Percentiles rank a stretch among this genome's conserved stretches.
These are phyloP conservation scores for Brettanomyces naardenensis DNA, from an alignment of 805 yeast genomes.

Conservation along the genomic window DNA sequence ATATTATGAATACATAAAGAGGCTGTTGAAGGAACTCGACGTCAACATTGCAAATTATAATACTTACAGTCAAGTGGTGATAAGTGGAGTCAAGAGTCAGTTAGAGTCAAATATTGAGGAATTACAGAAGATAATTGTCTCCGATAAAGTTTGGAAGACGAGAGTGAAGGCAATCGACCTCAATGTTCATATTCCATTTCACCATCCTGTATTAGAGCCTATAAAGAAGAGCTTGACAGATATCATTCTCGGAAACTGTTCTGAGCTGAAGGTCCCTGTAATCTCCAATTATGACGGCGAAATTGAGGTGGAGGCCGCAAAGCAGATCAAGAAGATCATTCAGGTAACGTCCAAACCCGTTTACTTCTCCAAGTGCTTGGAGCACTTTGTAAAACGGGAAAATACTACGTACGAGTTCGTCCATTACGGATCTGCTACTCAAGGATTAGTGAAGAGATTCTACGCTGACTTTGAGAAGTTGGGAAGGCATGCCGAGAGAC, in stretches of 20 bases:
- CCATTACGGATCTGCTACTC: slow-evolving; percentile 24
- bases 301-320: slow-evolving; percentile 7
- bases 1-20: slow-evolving; percentile 13
- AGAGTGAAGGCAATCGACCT: slow-evolving; percentile 22
- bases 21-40: slow-evolving; percentile 10
- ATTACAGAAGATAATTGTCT: slow-evolving; percentile 9
- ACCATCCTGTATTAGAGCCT: slow-evolving; percentile 23
- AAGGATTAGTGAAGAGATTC: slow-evolving; percentile 20
- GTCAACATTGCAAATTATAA: slow-evolving; percentile 25
- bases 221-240: slow-evolving; percentile 18
- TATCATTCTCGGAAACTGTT: slow-evolving; percentile 7
- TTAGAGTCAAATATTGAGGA: slow-evolving; percentile 12
- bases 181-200: slow-evolving; percentile 26
- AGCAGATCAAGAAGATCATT: slow-evolving; percentile 22
- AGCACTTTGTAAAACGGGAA: slow-evolving; percentile 10
- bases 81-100: slow-evolving; percentile 20
- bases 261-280: slow-evolving; percentile 18
- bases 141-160: slow-evolving; percentile 16
- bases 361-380: slow-evolving; percentile 25
- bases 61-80: slow-evolving; percentile 27
- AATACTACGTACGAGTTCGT: slow-evolving; percentile 16
- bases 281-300: slow-evolving; percentile 24
- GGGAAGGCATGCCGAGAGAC: slow-evolving; percentile 3
- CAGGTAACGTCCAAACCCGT: slow-evolving; percentile 26
- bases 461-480: slow-evolving; percentile 13